phyloP scores from a whole-genome alignment of 1,139 yeast species.

The Sugiyamaella pinicola region DNA sequence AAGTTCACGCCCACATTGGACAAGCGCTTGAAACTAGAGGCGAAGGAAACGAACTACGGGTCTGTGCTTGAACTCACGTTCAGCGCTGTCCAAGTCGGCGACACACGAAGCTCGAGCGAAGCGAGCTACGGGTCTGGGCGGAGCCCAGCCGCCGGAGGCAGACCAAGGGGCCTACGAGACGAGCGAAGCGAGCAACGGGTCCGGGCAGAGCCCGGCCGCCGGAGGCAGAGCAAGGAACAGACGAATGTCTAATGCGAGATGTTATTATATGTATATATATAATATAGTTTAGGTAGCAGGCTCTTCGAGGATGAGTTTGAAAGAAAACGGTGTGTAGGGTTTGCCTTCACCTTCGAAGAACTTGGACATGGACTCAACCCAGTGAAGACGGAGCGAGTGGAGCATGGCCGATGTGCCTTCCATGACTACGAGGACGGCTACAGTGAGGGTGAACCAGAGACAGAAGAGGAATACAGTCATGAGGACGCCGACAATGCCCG shows the following conservation, averaged over 20 bases:
- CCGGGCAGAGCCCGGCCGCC: too few species aligned
- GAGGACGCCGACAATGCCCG: constrained; percentile 70
- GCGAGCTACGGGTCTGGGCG: constrained; percentile 10
- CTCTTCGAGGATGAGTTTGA: constrained; percentile 37
- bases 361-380: constrained; percentile 99
- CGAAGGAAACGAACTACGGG: too few species aligned
- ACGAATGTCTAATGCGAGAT: background rate
- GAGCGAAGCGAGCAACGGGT: too few species aligned
- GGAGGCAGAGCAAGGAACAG: too few species aligned
- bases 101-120: background rate
- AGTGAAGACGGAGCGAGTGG: constrained; percentile 92
- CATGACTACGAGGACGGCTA: constrained; percentile 90
- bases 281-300: constrained; percentile 1
- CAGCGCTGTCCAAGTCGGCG: background rate
- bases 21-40: too few species aligned
- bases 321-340: constrained; percentile 80
- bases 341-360: constrained; percentile 96
- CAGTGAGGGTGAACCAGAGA: constrained; percentile 92
- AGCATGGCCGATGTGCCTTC: constrained; percentile 99
- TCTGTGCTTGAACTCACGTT: background rate
- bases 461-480: constrained; percentile 80
- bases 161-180: too few species aligned
- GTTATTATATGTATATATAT: constrained; percentile 4
- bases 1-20: too few species aligned
- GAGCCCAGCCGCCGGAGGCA: constrained; percentile 18